Evolutionary conservation across 2,329 filamentous ascomycete species (phyloP).

Genomic region (Diaporthe capsici): DNA sequence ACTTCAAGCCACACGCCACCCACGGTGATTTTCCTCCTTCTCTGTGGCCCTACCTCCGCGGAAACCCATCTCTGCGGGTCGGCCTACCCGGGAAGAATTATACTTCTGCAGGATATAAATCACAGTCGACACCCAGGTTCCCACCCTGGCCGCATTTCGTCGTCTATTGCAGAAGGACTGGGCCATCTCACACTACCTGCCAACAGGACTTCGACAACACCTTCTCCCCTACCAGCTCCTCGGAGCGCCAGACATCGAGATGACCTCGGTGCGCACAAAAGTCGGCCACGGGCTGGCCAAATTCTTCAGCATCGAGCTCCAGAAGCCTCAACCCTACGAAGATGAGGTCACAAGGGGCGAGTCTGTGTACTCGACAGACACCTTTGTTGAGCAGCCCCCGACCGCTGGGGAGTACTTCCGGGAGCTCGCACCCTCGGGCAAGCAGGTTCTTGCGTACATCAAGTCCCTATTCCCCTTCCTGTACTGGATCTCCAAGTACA

Average conservation of each 20-base stretch:
- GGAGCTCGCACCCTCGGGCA: constrained; percentile 71
- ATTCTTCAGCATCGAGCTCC: constrained; percentile 84
- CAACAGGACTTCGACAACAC: constrained; percentile 17
- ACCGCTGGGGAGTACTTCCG: constrained; percentile 80
- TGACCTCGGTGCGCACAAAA: constrained; percentile 64
- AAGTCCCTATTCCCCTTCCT: constrained; percentile 87
- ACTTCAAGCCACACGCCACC: constrained; percentile 31
- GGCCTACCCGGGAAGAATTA: background rate
- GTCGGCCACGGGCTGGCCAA: constrained; percentile 83
- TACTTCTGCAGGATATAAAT: constrained; percentile 36
- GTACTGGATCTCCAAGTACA: constrained; percentile 92
- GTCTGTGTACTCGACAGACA: constrained; percentile 83
- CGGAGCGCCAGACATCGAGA: constrained; percentile 44
- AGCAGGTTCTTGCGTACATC: constrained; percentile 72
- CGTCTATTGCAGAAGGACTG: background rate
- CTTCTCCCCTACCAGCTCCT: constrained; percentile 21
- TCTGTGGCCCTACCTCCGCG: constrained; percentile 32
- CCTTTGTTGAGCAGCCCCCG: constrained; percentile 87
- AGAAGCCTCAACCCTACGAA: constrained; percentile 71
- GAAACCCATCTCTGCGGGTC: constrained; percentile 13
- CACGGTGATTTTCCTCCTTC: constrained; percentile 4
- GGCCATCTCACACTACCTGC: constrained; percentile 5
- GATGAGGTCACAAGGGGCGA: constrained; percentile 82
- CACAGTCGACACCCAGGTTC: constrained; percentile 25
- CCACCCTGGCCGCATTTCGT: constrained; percentile 10